A percentile compares a stretch with the other conserved stretches of the same genome.
These are phyloP conservation scores for Guyanaporus albipodus DNA, from an alignment of 768 basidiomycete species.

Conservation along the genomic window DNA sequence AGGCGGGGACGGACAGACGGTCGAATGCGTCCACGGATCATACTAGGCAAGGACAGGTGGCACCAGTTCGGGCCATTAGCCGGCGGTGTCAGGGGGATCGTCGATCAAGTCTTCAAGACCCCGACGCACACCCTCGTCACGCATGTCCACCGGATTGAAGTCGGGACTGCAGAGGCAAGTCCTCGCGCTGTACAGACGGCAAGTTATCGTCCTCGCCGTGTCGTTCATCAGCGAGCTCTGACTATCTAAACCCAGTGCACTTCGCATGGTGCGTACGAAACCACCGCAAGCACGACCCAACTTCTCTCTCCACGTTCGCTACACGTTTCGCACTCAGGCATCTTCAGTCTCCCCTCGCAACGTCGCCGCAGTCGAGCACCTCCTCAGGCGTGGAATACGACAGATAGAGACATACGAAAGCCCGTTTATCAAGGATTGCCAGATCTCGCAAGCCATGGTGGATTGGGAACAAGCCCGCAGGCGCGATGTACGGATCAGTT, in stretches of 20 bases:
- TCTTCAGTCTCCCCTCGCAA: slow-evolving; percentile 58
- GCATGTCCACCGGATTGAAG: slow-evolving; percentile 28
- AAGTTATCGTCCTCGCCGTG: slow-evolving; percentile 1
- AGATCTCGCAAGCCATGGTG: slow-evolving; percentile 67
- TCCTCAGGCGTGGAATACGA: slow-evolving; percentile 62
- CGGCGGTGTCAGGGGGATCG: slow-evolving; percentile 22
- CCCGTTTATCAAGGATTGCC: slow-evolving; percentile 65
- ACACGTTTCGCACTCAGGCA: slow-evolving; percentile 66
- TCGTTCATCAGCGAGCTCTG: slow-evolving; percentile 4
- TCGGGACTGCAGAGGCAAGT: slow-evolving; percentile 55
- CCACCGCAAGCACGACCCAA: slow-evolving; percentile 55
- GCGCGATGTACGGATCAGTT: slow-evolving; percentile 4
- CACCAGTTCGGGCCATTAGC: slow-evolving; percentile 12
- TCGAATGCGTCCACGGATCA: slow-evolving; percentile 16
- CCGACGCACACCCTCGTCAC: neutral
- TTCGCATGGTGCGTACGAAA: slow-evolving; percentile 71
- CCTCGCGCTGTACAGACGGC: slow-evolving; percentile 55
- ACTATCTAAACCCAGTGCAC: slow-evolving; percentile 49
- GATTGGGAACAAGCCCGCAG: slow-evolving; percentile 49
- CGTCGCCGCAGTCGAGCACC: slow-evolving; percentile 67
- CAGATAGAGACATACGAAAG: slow-evolving; percentile 72
- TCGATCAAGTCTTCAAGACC: slow-evolving; percentile 1
- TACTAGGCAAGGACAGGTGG: slow-evolving; percentile 6
- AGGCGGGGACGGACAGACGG: slow-evolving; percentile 8
- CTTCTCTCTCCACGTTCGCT: slow-evolving; percentile 65